These are phyloP conservation scores for Leptodermis oblonga DNA, from an alignment of 257 asterid species.

Conservation along the genomic window DNA sequence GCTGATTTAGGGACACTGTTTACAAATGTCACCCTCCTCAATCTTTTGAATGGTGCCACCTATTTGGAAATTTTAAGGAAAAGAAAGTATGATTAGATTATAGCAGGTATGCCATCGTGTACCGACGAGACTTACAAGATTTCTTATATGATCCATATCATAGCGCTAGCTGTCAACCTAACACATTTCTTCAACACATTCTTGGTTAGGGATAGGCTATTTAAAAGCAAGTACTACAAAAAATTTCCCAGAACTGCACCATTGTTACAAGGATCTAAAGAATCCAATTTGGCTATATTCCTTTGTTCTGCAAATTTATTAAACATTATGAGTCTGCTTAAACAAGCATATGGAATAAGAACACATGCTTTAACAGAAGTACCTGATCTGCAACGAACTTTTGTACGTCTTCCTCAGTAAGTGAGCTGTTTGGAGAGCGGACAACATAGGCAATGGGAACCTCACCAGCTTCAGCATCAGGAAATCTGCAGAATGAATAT, in stretches of 20 bases:
- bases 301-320: background rate
- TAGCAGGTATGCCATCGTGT: no score
- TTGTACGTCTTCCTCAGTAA: conserved; percentile 77
- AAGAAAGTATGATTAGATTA: background rate
- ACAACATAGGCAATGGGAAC: conserved; percentile 86
- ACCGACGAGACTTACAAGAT: no score
- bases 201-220: no score
- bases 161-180: no score
- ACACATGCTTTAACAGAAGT: background rate
- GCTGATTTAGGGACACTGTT: conserved; percentile 84
- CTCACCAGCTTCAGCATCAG: conserved; percentile 99
- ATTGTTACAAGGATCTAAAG: background rate
- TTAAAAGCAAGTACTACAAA: background rate
- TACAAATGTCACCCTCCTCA: conserved; percentile 62
- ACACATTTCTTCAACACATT: no score
- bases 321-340: background rate
- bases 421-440: conserved; percentile 75
- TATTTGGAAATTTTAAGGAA: conserved; percentile 16
- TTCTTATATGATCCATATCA: no score
- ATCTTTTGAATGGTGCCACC: conserved; percentile 84
- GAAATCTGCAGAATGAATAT: conserved; percentile 44
- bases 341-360: background rate
- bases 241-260: background rate
- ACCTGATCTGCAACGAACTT: conserved; percentile 90
- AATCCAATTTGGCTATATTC: background rate